phyloP scores from a whole-genome alignment of 495 filamentous ascomycete genomes.

The Trichoderma erinaceum region DNA sequence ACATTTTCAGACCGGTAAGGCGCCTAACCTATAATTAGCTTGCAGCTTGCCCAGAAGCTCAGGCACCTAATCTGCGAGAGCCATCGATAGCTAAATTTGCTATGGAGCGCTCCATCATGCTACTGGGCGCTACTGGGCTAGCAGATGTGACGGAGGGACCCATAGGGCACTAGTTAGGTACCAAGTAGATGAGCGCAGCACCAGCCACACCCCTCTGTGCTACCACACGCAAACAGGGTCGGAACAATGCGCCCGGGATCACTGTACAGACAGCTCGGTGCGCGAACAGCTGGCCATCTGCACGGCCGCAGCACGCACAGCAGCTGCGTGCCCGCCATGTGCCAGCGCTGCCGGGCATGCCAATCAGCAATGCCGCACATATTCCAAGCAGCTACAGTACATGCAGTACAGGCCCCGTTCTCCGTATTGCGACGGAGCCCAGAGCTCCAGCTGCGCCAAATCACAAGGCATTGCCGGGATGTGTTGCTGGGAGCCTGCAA shows the following conservation, averaged over 20 bases:
- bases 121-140: not conserved
- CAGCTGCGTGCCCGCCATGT: slow-evolving; percentile 1
- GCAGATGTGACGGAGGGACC: slow-evolving; percentile 4
- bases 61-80: slow-evolving; percentile 10
- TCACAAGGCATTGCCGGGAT: not conserved
- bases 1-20: not conserved
- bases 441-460: not conserved
- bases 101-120: not conserved
- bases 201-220: not conserved
- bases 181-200: not conserved
- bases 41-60: not conserved
- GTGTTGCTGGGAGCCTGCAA: not conserved
- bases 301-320: slow-evolving; percentile 8
- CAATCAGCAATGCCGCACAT: slow-evolving; percentile 12
- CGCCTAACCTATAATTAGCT: not conserved
- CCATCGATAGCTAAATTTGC: slow-evolving; percentile 9
- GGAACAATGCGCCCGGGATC: not conserved
- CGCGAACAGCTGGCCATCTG: slow-evolving; percentile 12
- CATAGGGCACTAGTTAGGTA: slow-evolving; percentile 2
- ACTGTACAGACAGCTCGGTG: not conserved
- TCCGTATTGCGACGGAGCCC: not conserved
- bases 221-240: not conserved
- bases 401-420: slow-evolving; percentile 2
- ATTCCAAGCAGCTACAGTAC: not conserved
- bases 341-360: not conserved